Evolutionary conservation across 768 basidiomycete species (phyloP), one percentile per base, ranked within the genome.

Genomic region (Trametes cingulata): DNA sequence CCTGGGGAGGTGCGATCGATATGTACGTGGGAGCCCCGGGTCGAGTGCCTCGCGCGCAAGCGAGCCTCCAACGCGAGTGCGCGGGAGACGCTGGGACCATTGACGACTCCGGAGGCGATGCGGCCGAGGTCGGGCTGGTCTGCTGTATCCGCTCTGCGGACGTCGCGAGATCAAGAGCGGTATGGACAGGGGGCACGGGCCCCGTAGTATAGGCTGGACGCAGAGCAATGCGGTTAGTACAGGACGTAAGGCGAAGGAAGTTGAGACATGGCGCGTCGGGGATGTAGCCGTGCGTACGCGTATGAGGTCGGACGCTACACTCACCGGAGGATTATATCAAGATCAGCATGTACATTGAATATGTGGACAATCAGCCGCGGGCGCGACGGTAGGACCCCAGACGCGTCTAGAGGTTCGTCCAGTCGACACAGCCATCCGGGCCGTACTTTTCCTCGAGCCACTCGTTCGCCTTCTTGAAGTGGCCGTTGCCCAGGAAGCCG

Each of bases 401-500:
- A n/a, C 29, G 42, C 41, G 29, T 24, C 59, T 54, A 68, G 15
- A 82, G 74, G 48, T 73, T 76, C 68, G 86, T 86, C 91, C 91
- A 93, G 68, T 91, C 80, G n/a, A 93, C 87, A 60, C 72, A 78
- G 49, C 82, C 85, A 40, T 84, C 85, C 24, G 77, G 65, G 6
- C 94, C 95, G 68, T 97, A 95, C 66, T 84, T 85, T 58, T 80
- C 69, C 70, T 84, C 83, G 24, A 98, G 76, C 95, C 95, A 98
- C 55, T 87, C 82, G 69, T 97, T 96, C 42, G 93, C 91, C 59
- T 82, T 77, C 68, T 80, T 85, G 77, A 98, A 98, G 75, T 97
- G 95, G 50, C 84, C 85, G 71, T 95, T 95, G 49, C 92, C 93
- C 63, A 92, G 72, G 77, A 95, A 97, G 10, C 95, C 94, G 58